Evolutionary conservation across 2,329 filamentous ascomycete genomes (phyloP).

Genomic region (Chrysosporium queenslandicum): DNA sequence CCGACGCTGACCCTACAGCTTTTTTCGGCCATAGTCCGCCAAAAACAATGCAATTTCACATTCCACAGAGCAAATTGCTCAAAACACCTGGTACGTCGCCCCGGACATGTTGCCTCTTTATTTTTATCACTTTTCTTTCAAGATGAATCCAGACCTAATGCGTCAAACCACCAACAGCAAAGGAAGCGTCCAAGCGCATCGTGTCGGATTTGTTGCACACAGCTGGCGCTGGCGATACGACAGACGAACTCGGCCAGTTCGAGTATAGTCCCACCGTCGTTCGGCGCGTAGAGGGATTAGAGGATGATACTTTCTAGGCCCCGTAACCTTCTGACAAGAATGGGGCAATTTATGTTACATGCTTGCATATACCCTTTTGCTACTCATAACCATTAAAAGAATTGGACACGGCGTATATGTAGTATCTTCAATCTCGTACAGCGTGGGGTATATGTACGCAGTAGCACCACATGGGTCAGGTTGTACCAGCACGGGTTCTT

Average conservation of each 20-base stretch:
- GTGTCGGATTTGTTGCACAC: slow-evolving; percentile 40
- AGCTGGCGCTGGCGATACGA: slow-evolving; percentile 29
- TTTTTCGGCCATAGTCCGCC: slow-evolving; percentile 70
- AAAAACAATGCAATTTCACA: slow-evolving; percentile 54
- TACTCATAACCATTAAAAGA: no score
- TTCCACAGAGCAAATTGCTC: slow-evolving; percentile 41
- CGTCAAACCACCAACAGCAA: slow-evolving; percentile 31
- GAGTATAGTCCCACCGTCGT: slow-evolving; percentile 39
- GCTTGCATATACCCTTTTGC: no score
- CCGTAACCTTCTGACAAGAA: no score
- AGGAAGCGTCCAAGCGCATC: slow-evolving; percentile 42
- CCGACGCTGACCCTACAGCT: slow-evolving; percentile 49
- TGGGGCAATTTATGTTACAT: no score
- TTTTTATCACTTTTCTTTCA: background rate
- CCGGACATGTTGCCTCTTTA: background rate
- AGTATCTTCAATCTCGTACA: no score
- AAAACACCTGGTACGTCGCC: slow-evolving; percentile 38
- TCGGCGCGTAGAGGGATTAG: slow-evolving; percentile 31
- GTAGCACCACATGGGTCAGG: no score
- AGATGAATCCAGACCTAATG: background rate
- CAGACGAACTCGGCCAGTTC: slow-evolving; percentile 27
- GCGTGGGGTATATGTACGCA: no score
- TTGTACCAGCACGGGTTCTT: no score
- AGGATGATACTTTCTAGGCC: slow-evolving; percentile 40
- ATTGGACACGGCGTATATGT: no score